Evolutionary conservation across 768 basidiomycete genomes (phyloP).

Genomic region (Lentinula sp.): DNA sequence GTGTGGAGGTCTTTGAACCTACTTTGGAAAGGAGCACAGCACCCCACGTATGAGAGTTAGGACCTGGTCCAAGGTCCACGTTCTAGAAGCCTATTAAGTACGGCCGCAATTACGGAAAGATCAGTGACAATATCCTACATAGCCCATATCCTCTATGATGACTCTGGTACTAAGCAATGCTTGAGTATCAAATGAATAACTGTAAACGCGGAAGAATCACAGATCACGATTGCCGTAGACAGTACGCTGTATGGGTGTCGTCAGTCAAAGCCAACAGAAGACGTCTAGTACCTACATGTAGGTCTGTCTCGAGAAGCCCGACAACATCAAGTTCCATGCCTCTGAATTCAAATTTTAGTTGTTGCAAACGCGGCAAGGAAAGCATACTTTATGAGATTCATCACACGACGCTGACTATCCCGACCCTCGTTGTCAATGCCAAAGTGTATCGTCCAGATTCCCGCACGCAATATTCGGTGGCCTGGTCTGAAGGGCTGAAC

Average conservation of each 20-base stretch:
- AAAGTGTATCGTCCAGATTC: conserved; percentile 92
- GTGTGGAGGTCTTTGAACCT: background rate
- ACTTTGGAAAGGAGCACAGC: conserved; percentile 78
- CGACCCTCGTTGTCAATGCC: conserved; percentile 70
- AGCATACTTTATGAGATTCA: conserved; percentile 39
- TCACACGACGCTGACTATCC: conserved; percentile 67
- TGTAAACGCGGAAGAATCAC: conserved; percentile 26
- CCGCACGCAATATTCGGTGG: conserved; percentile 67
- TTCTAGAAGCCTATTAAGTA: conserved; percentile 39
- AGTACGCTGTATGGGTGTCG: conserved; percentile 36
- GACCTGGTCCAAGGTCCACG: conserved; percentile 85
- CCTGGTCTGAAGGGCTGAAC: conserved; percentile 58
- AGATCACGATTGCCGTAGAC: conserved; percentile 85
- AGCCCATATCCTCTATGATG: conserved; percentile 72
- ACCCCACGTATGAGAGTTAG: conserved; percentile 88
- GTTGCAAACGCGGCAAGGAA: background rate
- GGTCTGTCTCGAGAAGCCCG: conserved; percentile 81
- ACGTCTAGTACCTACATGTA: conserved; percentile 52
- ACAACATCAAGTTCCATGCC: conserved; percentile 86
- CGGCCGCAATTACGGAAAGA: background rate
- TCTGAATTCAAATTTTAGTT: conserved; percentile 20
- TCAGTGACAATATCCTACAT: conserved; percentile 41
- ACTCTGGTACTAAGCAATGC: conserved; percentile 55
- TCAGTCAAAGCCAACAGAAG: background rate
- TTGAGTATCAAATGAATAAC: background rate